These are phyloP conservation scores for Pseudomonodictys pantanalensis DNA, from an alignment of 495 filamentous ascomycete genomes.

Conservation along the genomic window DNA sequence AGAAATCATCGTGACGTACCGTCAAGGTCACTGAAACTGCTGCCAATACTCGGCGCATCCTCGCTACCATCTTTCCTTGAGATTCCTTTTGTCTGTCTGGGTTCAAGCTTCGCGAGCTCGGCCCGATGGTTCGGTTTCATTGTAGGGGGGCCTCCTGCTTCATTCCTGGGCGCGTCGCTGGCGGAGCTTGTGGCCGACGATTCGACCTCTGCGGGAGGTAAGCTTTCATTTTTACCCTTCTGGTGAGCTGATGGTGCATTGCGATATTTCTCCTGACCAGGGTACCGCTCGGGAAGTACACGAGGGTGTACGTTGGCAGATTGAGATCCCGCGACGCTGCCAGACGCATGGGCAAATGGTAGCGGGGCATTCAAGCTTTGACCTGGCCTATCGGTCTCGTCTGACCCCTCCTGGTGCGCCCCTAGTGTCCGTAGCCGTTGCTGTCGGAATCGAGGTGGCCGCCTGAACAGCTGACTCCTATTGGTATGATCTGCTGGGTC, in stretches of 20 bases:
- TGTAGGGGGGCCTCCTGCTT: slow-evolving; percentile 33
- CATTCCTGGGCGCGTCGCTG: slow-evolving; percentile 34
- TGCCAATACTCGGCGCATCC: slow-evolving; percentile 91
- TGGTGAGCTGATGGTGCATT: not conserved
- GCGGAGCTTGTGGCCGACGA: slow-evolving; percentile 27
- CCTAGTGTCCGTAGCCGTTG: slow-evolving; percentile 36
- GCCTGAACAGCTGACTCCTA: slow-evolving; percentile 32
- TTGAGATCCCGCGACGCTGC: too few species aligned
- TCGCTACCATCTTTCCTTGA: slow-evolving; percentile 68
- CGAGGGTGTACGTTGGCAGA: too few species aligned
- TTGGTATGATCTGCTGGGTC: slow-evolving; percentile 24
- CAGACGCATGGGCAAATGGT: too few species aligned
- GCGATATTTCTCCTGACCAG: not conserved
- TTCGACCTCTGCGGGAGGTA: not conserved
- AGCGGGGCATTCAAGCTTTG: slow-evolving; percentile 62
- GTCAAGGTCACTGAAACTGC: slow-evolving; percentile 95
- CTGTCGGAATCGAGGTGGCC: slow-evolving; percentile 38
- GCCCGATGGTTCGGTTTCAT: slow-evolving; percentile 56
- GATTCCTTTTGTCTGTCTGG: slow-evolving; percentile 44
- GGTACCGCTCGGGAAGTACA: not conserved
- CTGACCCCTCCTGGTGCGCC: slow-evolving; percentile 45
- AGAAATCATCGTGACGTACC: slow-evolving; percentile 51
- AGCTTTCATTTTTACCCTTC: too few species aligned
- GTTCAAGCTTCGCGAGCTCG: slow-evolving; percentile 58
- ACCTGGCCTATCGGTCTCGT: slow-evolving; percentile 56